Evolutionary conservation across 306 rosid species (phyloP).

Genomic region (Clitoria ternatea): DNA sequence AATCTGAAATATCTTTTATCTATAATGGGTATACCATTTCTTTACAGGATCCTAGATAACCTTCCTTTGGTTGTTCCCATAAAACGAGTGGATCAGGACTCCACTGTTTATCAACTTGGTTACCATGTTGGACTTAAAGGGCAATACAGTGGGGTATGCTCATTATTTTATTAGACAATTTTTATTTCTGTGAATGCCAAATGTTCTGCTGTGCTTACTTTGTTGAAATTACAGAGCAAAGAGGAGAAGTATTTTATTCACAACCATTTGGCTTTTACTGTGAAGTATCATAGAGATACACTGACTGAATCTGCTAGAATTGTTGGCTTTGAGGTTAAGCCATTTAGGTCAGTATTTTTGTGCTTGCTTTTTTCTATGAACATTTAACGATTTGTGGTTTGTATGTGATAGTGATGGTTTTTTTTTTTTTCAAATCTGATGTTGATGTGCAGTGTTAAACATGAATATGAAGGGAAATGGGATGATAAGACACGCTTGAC

Average conservation of each 20-base stretch:
- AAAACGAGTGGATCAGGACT: constrained; percentile 70
- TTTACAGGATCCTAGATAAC: constrained; percentile 88
- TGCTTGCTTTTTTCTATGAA: not conserved
- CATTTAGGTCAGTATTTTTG: constrained; percentile 58
- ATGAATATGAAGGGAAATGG: constrained; percentile 89
- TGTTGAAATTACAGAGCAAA: constrained; percentile 63
- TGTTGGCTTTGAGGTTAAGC: constrained; percentile 96
- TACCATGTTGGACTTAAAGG: constrained; percentile 86
- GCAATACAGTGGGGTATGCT: constrained; percentile 68
- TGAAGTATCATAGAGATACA: constrained; percentile 74
- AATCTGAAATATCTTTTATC: constrained; percentile 3
- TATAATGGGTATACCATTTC: constrained; percentile 4
- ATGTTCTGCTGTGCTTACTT: constrained; percentile 26
- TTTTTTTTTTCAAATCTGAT: constrained; percentile 18
- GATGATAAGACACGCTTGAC: constrained; percentile 67
- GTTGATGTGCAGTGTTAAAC: constrained; percentile 68
- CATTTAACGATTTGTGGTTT: not conserved
- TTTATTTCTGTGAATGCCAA: constrained; percentile 20
- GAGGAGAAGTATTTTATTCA: constrained; percentile 77
- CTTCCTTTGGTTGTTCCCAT: constrained; percentile 88
- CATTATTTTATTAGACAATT: constrained; percentile 10
- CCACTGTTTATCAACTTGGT: constrained; percentile 89
- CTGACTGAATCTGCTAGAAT: constrained; percentile 88
- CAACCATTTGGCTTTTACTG: constrained; percentile 89
- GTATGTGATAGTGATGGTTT: constrained; percentile 15